Conservation (phyloP, 176 grass and related monocot genomes). For the Saccharum officinarum region DNA sequence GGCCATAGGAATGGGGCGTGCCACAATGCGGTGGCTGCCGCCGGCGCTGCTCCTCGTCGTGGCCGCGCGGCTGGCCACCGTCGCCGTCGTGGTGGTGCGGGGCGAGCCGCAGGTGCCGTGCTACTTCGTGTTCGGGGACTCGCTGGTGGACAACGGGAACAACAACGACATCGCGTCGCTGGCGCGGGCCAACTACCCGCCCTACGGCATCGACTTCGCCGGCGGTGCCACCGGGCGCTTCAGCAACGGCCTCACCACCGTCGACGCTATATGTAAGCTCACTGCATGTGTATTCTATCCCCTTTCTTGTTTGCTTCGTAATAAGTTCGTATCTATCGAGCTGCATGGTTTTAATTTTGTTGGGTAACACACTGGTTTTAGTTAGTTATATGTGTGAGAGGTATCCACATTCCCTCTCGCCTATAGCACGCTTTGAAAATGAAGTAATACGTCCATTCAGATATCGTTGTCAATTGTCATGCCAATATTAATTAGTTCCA, state of each 20-base stretch:
- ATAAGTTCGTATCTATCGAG: background rate
- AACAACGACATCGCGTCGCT: constrained; percentile 86
- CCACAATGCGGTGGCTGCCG: background rate
- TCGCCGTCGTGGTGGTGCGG: background rate
- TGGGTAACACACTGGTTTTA: background rate
- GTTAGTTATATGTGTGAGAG: too few relatives aligned
- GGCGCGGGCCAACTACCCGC: constrained; percentile 85
- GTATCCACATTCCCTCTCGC: too few relatives aligned
- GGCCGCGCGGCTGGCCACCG: background rate
- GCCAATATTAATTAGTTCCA: background rate
- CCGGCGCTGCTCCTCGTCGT: constrained; percentile 16
- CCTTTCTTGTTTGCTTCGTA: background rate
- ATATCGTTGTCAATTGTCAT: background rate
- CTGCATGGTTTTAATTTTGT: background rate
- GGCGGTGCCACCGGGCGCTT: constrained; percentile 68
- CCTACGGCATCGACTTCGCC: constrained; percentile 84
- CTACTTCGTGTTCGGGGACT: constrained; percentile 89
- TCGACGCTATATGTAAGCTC: constrained; percentile 69
- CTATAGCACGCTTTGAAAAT: background rate
- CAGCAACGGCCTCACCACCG: constrained; percentile 83
- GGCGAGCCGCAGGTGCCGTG: constrained; percentile 69
- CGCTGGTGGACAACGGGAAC: constrained; percentile 92
- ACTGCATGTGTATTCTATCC: background rate
- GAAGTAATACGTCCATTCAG: background rate
- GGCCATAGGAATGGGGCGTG: constrained; percentile 17